These are phyloP conservation scores for Voacanga thouarsii DNA, from an alignment of 257 asterid species.

Conservation along the genomic window DNA sequence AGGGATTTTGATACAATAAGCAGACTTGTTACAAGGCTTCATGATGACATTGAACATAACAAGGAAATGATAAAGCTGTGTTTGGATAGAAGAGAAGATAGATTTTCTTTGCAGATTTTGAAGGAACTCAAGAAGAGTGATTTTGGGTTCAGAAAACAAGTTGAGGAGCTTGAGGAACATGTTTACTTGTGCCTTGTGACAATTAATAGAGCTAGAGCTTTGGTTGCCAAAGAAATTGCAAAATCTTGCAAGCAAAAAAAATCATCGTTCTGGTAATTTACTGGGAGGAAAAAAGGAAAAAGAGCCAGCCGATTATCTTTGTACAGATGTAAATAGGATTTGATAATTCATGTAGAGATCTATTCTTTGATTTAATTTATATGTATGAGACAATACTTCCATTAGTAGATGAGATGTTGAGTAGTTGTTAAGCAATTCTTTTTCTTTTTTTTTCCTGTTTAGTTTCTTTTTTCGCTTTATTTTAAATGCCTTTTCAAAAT, in stretches of 20 bases:
- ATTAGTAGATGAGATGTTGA: too few species aligned
- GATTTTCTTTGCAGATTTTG: slow-evolving; percentile 39
- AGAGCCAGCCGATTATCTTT: neutral
- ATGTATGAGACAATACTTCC: neutral
- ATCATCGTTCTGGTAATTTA: neutral
- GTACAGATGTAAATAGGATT: neutral
- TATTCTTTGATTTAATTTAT: neutral
- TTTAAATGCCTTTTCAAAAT: too few species aligned
- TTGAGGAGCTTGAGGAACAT: slow-evolving; percentile 78
- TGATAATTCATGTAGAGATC: neutral
- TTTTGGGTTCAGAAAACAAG: slow-evolving; percentile 52
- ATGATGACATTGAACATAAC: slow-evolving; percentile 70
- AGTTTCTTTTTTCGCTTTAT: too few species aligned
- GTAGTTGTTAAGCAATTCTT: too few species aligned
- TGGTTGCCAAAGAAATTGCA: slow-evolving; percentile 58
- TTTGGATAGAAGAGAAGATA: slow-evolving; percentile 51
- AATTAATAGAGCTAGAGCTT: slow-evolving; percentile 61
- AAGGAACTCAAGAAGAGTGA: slow-evolving; percentile 55
- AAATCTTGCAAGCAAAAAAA: slow-evolving; percentile 14
- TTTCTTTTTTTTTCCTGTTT: too few species aligned
- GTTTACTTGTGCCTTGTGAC: slow-evolving; percentile 67
- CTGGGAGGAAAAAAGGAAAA: neutral
- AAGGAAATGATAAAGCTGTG: slow-evolving; percentile 53
- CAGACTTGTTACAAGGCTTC: slow-evolving; percentile 51
- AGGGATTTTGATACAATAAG: slow-evolving; percentile 83